Conservation (phyloP, 345 rosid genomes). For the Lenwebbia sp. region DNA sequence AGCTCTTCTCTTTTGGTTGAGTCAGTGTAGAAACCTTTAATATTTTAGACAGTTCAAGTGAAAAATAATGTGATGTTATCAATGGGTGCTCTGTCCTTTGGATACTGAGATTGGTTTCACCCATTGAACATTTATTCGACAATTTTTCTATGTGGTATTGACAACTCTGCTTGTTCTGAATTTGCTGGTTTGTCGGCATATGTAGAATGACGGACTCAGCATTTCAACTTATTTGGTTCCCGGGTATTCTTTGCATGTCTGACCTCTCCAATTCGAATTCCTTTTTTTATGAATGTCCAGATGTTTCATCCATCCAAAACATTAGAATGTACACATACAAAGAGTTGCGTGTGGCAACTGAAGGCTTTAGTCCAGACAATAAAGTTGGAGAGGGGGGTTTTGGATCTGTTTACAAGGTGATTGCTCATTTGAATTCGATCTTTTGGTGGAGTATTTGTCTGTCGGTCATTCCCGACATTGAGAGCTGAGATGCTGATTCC, state of each 20-base stretch:
- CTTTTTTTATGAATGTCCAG: slow-evolving; percentile 17
- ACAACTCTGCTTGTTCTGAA: not conserved
- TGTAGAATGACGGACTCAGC: not conserved
- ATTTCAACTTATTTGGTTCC: not conserved
- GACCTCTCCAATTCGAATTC: not conserved
- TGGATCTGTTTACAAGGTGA: slow-evolving; percentile 71
- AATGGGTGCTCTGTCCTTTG: not conserved
- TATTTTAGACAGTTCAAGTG: not conserved
- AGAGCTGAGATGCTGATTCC: not conserved
- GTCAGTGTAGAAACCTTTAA: not conserved
- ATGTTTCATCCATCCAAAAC: slow-evolving; percentile 35
- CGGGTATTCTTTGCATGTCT: not conserved
- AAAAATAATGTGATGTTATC: not conserved
- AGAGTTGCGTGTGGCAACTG: slow-evolving; percentile 44
- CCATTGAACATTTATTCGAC: not conserved
- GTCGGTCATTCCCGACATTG: not conserved
- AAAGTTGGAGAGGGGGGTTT: slow-evolving; percentile 73
- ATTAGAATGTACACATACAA: slow-evolving; percentile 23
- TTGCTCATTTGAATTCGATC: not conserved
- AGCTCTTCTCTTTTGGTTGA: not conserved
- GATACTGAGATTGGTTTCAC: not conserved
- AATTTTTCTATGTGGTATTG: not conserved
- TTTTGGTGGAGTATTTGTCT: not conserved
- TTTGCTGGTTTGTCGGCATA: not conserved
- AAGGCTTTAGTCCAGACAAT: slow-evolving; percentile 31